Percentiles rank a stretch among this genome's conserved stretches.
Evolutionary conservation across 2,329 filamentous ascomycete species (phyloP).

Genomic region (Diaporthe vexans): DNA sequence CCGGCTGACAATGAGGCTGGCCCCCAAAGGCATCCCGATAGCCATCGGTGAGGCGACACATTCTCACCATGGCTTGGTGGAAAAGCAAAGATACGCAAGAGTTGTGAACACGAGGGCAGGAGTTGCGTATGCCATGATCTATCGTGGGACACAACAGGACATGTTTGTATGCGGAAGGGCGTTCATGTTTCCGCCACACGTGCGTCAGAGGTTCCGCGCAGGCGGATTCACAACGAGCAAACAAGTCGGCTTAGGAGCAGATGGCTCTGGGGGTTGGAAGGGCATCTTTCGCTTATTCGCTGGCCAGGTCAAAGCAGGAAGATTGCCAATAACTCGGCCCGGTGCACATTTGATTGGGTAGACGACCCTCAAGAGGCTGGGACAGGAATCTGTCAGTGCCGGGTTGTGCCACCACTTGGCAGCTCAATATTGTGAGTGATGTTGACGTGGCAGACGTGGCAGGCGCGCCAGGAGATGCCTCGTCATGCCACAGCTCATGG

Average conservation of each 20-base stretch:
- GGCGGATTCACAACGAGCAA: background rate
- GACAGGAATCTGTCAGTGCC: slow-evolving; percentile 23
- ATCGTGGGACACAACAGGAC: too few species aligned
- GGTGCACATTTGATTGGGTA: slow-evolving; percentile 25
- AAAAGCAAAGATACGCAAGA: too few species aligned
- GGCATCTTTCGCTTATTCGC: background rate
- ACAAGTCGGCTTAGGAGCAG: too few species aligned
- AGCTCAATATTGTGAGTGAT: slow-evolving; percentile 3
- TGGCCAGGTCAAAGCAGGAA: background rate
- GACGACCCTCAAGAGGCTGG: background rate
- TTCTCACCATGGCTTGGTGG: too few species aligned
- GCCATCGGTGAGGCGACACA: too few species aligned
- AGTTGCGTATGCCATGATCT: too few species aligned
- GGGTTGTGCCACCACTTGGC: slow-evolving; percentile 29
- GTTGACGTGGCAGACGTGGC: background rate
- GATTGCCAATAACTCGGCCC: slow-evolving; percentile 26
- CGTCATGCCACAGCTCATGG: too few species aligned
- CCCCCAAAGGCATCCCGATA: too few species aligned
- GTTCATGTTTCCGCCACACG: slow-evolving; percentile 4
- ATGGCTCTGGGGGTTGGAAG: too few species aligned
- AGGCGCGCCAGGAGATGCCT: background rate
- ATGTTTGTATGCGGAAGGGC: too few species aligned
- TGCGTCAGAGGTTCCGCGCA: background rate
- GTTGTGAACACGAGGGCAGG: too few species aligned
- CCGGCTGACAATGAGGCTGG: slow-evolving; percentile 1